Evolutionary conservation across 192 early-diverging fungal species (phyloP), one percentile per base, ranked within the genome.

Genomic region (Radiomyces spectabilis): DNA sequence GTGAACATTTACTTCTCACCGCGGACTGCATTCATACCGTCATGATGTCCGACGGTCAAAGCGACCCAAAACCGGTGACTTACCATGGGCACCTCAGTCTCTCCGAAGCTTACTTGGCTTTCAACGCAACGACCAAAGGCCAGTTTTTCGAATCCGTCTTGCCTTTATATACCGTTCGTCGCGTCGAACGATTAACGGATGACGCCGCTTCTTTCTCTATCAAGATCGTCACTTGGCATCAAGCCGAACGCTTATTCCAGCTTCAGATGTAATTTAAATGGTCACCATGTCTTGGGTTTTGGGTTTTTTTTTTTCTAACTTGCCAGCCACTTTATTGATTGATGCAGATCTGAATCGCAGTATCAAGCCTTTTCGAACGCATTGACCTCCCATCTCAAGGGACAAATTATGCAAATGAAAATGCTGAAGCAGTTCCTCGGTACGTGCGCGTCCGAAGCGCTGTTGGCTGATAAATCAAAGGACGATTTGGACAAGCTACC

Each of bases 301-400:
- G 12, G 5, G 26, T 37, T 30, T 39, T 41, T 44, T 7, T 45
- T 27, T 26, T 45, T 41, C 26, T 37, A 19, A 3, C 24, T 34
- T 44, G 30, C 31, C 31, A 1, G 0, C 1, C 27, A 41, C 27
- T 38, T 41, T 42, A 18, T 41, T 26, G 41, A 25, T 54, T 39
- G 12, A 21, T 54, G 3, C 29, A 58, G 56, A 6, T 31, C 25
- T 1, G 78, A 80, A 56, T 52, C 64, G 5, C 72, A 73, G 51
- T 86, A 82, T 46, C 90, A 97, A 60, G 72, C 77, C 19, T 91
- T 97, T 64, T 97, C 93, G 65, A 61, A 64, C n/a, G 67, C 79
- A 5, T 67, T 99, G 43, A 86, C 79, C 31, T 79, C 76, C 15
- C 79, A 89, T 42, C 57, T 94, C 18, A 79, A 88, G 39, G 63